These are phyloP conservation scores for Rhytidhysteron rufulum DNA, from an alignment of 2,329 filamentous ascomycete genomes.

Conservation along the genomic window DNA sequence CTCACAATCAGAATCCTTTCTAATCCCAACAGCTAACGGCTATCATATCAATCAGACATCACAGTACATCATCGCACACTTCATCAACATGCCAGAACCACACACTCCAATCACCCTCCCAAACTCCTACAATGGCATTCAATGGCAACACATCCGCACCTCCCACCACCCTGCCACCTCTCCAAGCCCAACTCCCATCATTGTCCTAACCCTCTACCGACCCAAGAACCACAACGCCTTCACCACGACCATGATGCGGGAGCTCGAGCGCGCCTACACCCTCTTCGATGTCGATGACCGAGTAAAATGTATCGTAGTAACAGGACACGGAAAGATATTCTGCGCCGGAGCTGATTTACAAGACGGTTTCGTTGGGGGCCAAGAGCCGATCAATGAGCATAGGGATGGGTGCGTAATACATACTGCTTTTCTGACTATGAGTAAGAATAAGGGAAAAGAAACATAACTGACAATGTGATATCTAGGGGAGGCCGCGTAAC, in stretches of 20 bases:
- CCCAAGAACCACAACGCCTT: constrained; percentile 67
- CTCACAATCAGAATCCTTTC: too few species aligned
- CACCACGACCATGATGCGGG: constrained; percentile 59
- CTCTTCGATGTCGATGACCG: constrained; percentile 53
- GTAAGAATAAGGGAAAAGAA: too few species aligned
- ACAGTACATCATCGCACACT: too few species aligned
- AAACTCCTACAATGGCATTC: constrained; percentile 36
- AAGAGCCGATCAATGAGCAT: constrained; percentile 46
- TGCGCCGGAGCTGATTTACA: constrained; percentile 58
- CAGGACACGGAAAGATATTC: constrained; percentile 49
- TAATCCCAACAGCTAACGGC: too few species aligned
- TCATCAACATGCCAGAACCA: constrained; percentile 3
- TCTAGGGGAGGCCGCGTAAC: constrained; percentile 42
- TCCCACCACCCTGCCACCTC: constrained; percentile 43
- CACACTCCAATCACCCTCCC: constrained; percentile 23
- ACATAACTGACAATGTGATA: not conserved
- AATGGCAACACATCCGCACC: constrained; percentile 40
- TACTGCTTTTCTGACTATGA: not conserved
- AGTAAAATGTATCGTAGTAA: constrained; percentile 54
- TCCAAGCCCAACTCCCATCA: constrained; percentile 55
- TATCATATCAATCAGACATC: too few species aligned
- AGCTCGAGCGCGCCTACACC: constrained; percentile 53
- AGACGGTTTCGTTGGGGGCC: constrained; percentile 45
- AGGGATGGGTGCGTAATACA: constrained; percentile 46
- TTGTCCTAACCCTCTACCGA: constrained; percentile 62